Conservation (phyloP, 2,329 filamentous ascomycete genomes). For the Atkinsonella texensis region DNA sequence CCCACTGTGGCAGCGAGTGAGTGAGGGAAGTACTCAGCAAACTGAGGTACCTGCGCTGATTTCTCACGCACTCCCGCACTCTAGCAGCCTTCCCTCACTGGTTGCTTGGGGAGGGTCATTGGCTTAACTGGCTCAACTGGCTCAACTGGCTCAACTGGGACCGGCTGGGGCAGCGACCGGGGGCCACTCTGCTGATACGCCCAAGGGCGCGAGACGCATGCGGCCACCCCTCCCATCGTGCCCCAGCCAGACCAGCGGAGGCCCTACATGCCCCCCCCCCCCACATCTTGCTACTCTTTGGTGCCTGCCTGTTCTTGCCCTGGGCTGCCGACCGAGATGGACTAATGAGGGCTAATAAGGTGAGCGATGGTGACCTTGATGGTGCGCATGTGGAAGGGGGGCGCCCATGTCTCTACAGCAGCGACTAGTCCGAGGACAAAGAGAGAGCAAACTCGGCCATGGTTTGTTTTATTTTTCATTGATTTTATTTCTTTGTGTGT, state of each 20-base stretch:
- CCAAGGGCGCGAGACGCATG: slow-evolving; percentile 3
- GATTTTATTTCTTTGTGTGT: not conserved
- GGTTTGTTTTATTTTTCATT: slow-evolving; percentile 4
- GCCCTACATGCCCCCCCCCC: no score
- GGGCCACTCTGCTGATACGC: slow-evolving; percentile 5
- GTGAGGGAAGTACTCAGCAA: not conserved
- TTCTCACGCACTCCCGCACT: not conserved
- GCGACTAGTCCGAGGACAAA: not conserved
- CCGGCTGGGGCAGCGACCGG: slow-evolving; percentile 5
- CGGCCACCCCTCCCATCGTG: not conserved
- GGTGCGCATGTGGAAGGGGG: slow-evolving; percentile 4
- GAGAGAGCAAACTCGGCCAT: not conserved
- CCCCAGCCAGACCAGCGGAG: not conserved
- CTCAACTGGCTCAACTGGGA: slow-evolving; percentile 4
- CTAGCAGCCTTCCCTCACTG: not conserved
- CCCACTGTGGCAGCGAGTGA: not conserved
- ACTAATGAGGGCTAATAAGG: no score
- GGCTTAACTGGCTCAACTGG: no score
- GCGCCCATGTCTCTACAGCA: not conserved
- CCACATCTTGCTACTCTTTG: not conserved
- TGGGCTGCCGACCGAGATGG: not conserved
- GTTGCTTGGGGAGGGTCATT: slow-evolving; percentile 3
- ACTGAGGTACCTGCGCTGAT: slow-evolving; percentile 5
- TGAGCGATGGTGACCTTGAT: not conserved
- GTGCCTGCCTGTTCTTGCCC: not conserved